Conservation (phyloP, 768 basidiomycete genomes). For the Agaricus bisporus region DNA sequence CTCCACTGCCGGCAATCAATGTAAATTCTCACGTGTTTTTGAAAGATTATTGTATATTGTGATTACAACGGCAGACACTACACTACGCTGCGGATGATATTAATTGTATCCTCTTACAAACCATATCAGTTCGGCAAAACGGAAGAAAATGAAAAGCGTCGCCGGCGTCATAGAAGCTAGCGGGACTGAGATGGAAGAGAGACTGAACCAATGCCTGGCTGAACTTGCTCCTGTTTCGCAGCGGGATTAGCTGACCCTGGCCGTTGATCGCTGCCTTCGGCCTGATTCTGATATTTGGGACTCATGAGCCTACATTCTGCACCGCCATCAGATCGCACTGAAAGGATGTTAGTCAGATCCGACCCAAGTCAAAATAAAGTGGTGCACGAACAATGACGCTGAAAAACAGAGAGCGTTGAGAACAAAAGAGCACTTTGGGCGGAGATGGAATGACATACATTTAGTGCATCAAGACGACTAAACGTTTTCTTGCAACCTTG, state of each 20-base stretch:
- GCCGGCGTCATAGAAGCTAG: neutral
- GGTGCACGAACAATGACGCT: conserved; percentile 70
- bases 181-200: neutral
- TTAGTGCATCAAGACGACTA: conserved; percentile 88
- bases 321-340: conserved; percentile 83
- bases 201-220: neutral
- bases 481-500: conserved; percentile 93
- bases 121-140: conserved; percentile 1
- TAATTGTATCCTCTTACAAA: conserved; percentile 7
- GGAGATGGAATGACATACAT: conserved; percentile 51
- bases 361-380: conserved; percentile 11
- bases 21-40: conserved; percentile 13
- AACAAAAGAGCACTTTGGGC: neutral
- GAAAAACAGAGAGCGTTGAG: conserved; percentile 19
- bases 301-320: conserved; percentile 61
- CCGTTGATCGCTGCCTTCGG: conserved; percentile 14
- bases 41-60: conserved; percentile 5
- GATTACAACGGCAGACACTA: conserved; percentile 3
- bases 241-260: neutral
- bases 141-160: conserved; percentile 1
- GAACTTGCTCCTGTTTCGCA: conserved; percentile 1
- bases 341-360: conserved; percentile 19
- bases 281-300: conserved; percentile 28
- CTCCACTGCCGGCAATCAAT: conserved; percentile 6
- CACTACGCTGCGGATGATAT: conserved; percentile 2